Evolutionary conservation across 1,139 yeast genomes (phyloP).

Genomic region (Casaregolazyma suthepensis): DNA sequence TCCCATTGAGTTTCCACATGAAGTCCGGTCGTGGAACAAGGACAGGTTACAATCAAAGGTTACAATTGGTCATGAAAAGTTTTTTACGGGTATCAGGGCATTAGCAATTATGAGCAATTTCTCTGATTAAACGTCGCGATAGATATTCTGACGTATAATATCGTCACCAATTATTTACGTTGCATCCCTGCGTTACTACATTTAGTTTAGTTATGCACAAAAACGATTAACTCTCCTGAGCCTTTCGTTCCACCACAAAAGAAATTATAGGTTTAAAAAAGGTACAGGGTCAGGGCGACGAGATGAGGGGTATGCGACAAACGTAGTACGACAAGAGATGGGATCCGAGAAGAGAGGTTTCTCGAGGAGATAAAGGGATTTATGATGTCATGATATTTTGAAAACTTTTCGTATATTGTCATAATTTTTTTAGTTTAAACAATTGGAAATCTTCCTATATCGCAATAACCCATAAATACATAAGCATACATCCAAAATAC

Average conservation of each 20-base stretch:
- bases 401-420: too few relatives aligned
- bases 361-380: background rate
- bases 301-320: background rate
- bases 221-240: background rate
- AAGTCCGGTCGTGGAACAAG: background rate
- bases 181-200: background rate
- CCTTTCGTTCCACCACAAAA: background rate
- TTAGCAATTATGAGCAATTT: background rate
- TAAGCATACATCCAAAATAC: background rate
- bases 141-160: background rate
- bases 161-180: background rate
- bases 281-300: background rate
- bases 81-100: too few relatives aligned
- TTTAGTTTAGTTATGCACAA: background rate
- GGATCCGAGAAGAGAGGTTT: background rate
- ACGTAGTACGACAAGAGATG: background rate
- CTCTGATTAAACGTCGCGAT: background rate
- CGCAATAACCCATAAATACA: background rate
- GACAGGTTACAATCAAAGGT: background rate
- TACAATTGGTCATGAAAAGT: background rate
- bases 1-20: background rate
- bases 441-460: background rate
- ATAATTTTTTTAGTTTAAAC: too few relatives aligned
- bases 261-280: background rate
- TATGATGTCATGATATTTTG: too few relatives aligned